Conservation (phyloP, 176 grass and related monocot genomes). For the Carex kokanica region DNA sequence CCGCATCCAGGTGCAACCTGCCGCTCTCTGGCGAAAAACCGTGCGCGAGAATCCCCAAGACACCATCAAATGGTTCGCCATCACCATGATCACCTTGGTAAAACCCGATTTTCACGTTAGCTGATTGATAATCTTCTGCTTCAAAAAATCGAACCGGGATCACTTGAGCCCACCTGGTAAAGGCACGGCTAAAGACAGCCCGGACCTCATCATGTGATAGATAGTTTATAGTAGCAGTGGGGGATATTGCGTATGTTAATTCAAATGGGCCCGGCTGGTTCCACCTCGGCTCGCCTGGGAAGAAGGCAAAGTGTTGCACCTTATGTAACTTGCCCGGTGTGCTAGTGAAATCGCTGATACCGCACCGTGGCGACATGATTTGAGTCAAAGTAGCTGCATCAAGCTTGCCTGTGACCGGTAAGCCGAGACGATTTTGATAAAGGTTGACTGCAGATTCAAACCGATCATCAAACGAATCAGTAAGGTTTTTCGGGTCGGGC, state of each 20-base stretch:
- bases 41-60: constrained; percentile 72
- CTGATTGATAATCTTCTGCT: constrained; percentile 39
- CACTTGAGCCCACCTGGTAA: constrained; percentile 67
- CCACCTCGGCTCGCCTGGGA: constrained; percentile 66
- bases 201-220: constrained; percentile 36
- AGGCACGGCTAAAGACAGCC: constrained; percentile 57
- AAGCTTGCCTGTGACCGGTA: constrained; percentile 63
- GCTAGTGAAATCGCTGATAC: constrained; percentile 45
- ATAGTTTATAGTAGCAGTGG: constrained; percentile 47
- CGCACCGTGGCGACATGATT: constrained; percentile 24
- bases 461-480: constrained; percentile 60
- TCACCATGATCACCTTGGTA: constrained; percentile 73
- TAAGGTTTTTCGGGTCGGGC: constrained; percentile 14
- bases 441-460: constrained; percentile 54
- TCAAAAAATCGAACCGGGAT: constrained; percentile 73
- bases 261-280: constrained; percentile 41
- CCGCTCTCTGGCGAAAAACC: constrained; percentile 85
- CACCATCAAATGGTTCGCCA: constrained; percentile 82
- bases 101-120: constrained; percentile 75
- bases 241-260: constrained; percentile 68
- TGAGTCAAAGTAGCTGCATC: constrained; percentile 31
- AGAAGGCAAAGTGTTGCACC: constrained; percentile 44
- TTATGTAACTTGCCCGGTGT: constrained; percentile 7
- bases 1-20: constrained; percentile 76
- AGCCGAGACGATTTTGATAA: constrained; percentile 58